phyloP scores from a whole-genome alignment of 192 early-diverging fungal species.

The Allomyces macrogynus region DNA sequence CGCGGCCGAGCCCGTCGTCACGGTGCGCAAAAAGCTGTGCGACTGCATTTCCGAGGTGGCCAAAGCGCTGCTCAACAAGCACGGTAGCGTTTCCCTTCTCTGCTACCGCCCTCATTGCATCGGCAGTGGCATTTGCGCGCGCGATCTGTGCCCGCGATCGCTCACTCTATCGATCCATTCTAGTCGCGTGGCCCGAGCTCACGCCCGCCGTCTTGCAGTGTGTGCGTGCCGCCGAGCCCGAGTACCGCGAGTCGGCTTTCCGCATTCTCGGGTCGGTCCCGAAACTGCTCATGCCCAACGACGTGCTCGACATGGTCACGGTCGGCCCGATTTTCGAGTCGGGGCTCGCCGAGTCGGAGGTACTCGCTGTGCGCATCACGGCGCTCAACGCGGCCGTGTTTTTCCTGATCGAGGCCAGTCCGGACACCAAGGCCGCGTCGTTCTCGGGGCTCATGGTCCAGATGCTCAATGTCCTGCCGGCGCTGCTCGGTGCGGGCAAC shows the following conservation, averaged over 20 bases:
- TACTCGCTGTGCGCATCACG: constrained; percentile 43
- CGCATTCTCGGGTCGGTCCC: constrained; percentile 73
- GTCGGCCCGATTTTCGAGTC: constrained; percentile 34
- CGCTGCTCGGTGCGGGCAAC: constrained; percentile 44
- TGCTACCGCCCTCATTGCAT: not conserved
- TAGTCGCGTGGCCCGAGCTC: constrained; percentile 66
- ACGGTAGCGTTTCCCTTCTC: constrained; percentile 10
- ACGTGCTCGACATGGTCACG: not conserved
- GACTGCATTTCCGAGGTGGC: constrained; percentile 84
- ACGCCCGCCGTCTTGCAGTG: constrained; percentile 60
- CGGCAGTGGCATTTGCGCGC: not conserved
- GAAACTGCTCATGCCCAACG: constrained; percentile 33
- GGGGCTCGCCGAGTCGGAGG: constrained; percentile 50
- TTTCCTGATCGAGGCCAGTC: constrained; percentile 48
- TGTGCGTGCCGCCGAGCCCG: constrained; percentile 47
- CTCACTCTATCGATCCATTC: constrained; percentile 3
- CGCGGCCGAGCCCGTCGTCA: constrained; percentile 43
- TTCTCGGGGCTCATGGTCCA: constrained; percentile 52
- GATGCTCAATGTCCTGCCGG: constrained; percentile 61
- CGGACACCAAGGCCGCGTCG: constrained; percentile 22
- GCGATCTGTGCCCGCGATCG: constrained; percentile 6
- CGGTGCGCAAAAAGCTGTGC: constrained; percentile 75
- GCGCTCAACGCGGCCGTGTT: constrained; percentile 53
- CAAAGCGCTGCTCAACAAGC: constrained; percentile 30
- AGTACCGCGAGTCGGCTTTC: constrained; percentile 72